Evolutionary conservation across 306 rosid genomes (phyloP), one percentile per base, ranked within the genome.

Genomic region (Inga laurina): DNA sequence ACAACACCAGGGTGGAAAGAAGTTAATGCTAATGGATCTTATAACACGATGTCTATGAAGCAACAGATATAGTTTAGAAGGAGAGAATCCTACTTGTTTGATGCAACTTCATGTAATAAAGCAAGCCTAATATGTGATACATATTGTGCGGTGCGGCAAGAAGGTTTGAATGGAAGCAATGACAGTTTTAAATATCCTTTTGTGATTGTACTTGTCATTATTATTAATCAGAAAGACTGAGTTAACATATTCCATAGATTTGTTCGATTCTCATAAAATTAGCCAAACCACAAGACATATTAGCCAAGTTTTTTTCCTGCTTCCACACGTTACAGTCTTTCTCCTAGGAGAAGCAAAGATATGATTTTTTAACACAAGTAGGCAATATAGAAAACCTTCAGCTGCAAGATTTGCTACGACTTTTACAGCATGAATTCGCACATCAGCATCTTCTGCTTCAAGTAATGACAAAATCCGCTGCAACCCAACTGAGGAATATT

Each of bases 331-430:
- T 59, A 49, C 22, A 49, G 11, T 74, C 22, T 15, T 65, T 39
- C 39, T 76, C 56, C 44, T 24, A 37, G 52, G 46, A 27, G 54
- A 66, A 71, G 72, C 13, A 41, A 46, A 74, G 10, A 77, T 37
- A 46, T 69, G 35, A 74, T 46, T 56, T 39, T 76, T 56, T 7
- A 84, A 37, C 27, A 79, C 10, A 85, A 83, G 66, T 64, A 77
- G 49, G 82, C 62, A 86, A 80, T 51, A 75, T 19, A 59, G 65
- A 85, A 45, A 82, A 97, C 99, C 99, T 97, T 97, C 99, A 74
- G 99, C 99, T 57, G 99, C 99, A 74, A 97, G 95, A 92, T 97
- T 97, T 82, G 99, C 99, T 45, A 97, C 99, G 32, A 94, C 99
- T 94, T 97, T 94, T 86, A 97, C 98, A 84, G 99, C 99, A 81